Conservation (phyloP, 192 early-diverging fungal species). For the Umbelopsis sp. region DNA sequence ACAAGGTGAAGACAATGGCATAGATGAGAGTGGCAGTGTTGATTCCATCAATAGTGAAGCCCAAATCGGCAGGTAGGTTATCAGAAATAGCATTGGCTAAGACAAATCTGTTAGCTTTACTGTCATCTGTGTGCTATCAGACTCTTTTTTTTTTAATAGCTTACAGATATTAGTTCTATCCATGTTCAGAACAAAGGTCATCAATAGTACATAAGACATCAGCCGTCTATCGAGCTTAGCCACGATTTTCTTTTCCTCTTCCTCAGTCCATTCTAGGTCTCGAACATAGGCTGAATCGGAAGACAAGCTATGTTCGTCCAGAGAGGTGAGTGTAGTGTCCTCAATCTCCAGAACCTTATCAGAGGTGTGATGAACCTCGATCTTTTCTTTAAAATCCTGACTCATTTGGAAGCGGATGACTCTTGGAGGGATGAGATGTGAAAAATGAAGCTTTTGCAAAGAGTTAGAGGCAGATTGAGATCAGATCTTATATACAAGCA, state of each 20-base stretch:
- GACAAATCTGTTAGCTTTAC: constrained; percentile 17
- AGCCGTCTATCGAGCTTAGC: constrained; percentile 46
- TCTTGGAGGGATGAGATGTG: background rate
- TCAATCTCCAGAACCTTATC: constrained; percentile 10
- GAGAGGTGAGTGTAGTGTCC: background rate
- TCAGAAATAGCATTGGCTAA: constrained; percentile 52
- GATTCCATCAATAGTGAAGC: constrained; percentile 47
- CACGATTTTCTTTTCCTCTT: constrained; percentile 46
- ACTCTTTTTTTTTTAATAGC: background rate
- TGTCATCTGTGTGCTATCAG: background rate
- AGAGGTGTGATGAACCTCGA: background rate
- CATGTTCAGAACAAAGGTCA: constrained; percentile 44
- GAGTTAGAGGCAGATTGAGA: background rate
- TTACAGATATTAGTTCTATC: constrained; percentile 41
- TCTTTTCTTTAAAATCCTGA: constrained; percentile 15
- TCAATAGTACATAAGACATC: constrained; percentile 58
- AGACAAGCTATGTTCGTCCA: background rate
- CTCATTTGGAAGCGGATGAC: background rate
- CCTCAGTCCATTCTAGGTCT: constrained; percentile 49
- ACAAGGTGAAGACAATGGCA: constrained; percentile 38
- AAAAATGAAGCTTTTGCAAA: background rate
- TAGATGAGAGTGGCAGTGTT: constrained; percentile 53
- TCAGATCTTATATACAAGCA: background rate
- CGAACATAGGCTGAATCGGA: constrained; percentile 21
- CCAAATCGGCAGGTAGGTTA: constrained; percentile 45